Evolutionary conservation across 2,329 filamentous ascomycete species (phyloP).

Genomic region (Neonectria coccinea): DNA sequence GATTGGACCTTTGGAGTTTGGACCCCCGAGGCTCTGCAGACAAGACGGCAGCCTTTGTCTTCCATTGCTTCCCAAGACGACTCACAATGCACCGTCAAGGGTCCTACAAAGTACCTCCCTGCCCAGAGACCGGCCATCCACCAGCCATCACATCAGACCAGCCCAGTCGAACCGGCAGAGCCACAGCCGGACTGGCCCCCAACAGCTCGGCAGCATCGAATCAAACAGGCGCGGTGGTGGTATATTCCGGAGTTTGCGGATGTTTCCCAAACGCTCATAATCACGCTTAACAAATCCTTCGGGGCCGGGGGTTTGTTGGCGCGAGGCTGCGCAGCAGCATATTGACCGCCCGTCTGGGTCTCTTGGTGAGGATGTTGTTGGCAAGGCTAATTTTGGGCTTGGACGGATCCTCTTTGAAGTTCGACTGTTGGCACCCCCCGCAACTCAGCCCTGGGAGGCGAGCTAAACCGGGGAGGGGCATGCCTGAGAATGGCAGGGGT

Average conservation of each 20-base stretch:
- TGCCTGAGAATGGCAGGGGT: slow-evolving; percentile 2
- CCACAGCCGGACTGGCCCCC: slow-evolving; percentile 3
- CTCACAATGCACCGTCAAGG: not conserved
- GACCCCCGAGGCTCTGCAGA: slow-evolving; percentile 7
- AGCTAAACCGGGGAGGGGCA: slow-evolving; percentile 4
- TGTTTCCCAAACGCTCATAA: slow-evolving; percentile 14
- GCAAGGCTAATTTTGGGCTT: slow-evolving; percentile 43
- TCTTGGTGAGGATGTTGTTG: slow-evolving; percentile 26
- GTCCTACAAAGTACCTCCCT: not conserved
- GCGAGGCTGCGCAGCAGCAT: slow-evolving; percentile 37
- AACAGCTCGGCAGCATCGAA: not conserved
- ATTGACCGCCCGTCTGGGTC: slow-evolving; percentile 17
- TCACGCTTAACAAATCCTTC: slow-evolving; percentile 31
- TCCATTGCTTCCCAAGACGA: not conserved
- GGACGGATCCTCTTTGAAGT: slow-evolving; percentile 12
- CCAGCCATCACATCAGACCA: not conserved
- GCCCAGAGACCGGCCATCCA: not conserved
- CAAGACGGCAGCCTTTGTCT: not conserved
- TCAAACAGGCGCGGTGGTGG: not conserved
- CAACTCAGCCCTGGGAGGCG: slow-evolving; percentile 41
- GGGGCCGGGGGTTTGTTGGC: slow-evolving; percentile 30
- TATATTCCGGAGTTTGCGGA: slow-evolving; percentile 13
- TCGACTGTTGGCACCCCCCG: slow-evolving; percentile 21
- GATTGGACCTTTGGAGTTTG: slow-evolving; percentile 23
- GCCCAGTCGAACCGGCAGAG: not conserved